Evolutionary conservation across 768 basidiomycete species (phyloP).

Genomic region (Suillus luteus): DNA sequence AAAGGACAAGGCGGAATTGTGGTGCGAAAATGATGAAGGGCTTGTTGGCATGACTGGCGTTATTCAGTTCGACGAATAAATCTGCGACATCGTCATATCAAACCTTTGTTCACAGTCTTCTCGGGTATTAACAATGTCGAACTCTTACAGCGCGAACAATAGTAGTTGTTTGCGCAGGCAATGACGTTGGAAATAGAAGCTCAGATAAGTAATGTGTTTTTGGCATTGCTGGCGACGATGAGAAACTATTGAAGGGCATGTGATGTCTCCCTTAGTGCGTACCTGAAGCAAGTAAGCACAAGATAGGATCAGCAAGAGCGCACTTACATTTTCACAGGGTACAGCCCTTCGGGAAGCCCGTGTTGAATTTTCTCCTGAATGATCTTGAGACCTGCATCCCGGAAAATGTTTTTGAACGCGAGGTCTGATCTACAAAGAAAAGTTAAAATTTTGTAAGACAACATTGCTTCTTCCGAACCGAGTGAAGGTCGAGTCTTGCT

Average conservation of each 20-base stretch:
- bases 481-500: slow-evolving; percentile 87
- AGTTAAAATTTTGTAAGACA: slow-evolving; percentile 6
- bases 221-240: neutral
- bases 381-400: slow-evolving; percentile 69
- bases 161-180: no score
- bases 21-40: slow-evolving; percentile 60
- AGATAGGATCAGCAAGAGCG: slow-evolving; percentile 12
- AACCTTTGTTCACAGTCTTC: neutral
- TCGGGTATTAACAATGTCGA: neutral
- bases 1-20: slow-evolving; percentile 46
- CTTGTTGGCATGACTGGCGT: slow-evolving; percentile 70
- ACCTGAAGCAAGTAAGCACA: slow-evolving; percentile 19
- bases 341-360: slow-evolving; percentile 82
- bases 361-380: slow-evolving; percentile 76
- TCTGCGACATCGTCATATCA: no score
- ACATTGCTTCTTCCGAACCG: slow-evolving; percentile 48
- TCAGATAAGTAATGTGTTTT: neutral
- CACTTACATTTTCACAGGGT: slow-evolving; percentile 82
- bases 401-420: slow-evolving; percentile 79
- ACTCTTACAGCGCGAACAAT: no score
- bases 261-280: slow-evolving; percentile 21
- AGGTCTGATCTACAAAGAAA: slow-evolving; percentile 65
- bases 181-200: neutral
- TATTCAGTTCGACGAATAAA: slow-evolving; percentile 25
- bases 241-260: neutral